Conservation (phyloP, 2,329 filamentous ascomycete genomes). For the Aspergillus viridinutans region DNA sequence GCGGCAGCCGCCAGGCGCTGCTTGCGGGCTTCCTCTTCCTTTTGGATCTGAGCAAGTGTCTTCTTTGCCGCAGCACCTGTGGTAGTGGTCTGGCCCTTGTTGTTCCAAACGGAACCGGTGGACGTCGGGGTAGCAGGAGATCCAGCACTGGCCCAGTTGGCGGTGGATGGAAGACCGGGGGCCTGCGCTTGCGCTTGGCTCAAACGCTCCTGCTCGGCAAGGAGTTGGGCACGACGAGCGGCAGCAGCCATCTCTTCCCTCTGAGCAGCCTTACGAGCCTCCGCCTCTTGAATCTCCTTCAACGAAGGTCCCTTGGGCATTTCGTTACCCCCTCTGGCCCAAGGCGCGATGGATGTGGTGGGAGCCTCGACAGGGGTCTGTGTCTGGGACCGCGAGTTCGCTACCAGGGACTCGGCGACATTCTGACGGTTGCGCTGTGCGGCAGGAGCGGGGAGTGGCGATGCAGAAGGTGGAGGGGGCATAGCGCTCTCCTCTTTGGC, state of each 20-base stretch:
- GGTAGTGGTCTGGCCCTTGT: slow-evolving; percentile 40
- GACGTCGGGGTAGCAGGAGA: slow-evolving; percentile 63
- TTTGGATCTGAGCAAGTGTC: slow-evolving; percentile 92
- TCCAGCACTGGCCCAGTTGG: slow-evolving; percentile 76
- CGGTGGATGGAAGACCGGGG: slow-evolving; percentile 77
- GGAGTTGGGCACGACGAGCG: slow-evolving; percentile 62
- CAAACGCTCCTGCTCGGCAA: slow-evolving; percentile 74
- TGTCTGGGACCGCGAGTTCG: slow-evolving; percentile 66
- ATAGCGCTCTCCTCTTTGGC: slow-evolving; percentile 60
- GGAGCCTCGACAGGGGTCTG: slow-evolving; percentile 67
- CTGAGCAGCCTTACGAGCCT: slow-evolving; percentile 88
- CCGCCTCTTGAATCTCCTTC: slow-evolving; percentile 93
- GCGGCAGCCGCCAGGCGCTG: slow-evolving; percentile 56
- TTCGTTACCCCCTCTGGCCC: slow-evolving; percentile 79
- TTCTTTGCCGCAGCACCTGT: slow-evolving; percentile 62
- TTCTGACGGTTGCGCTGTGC: slow-evolving; percentile 81
- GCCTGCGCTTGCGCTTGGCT: slow-evolving; percentile 61
- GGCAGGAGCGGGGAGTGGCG: slow-evolving; percentile 80
- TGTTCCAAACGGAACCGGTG: slow-evolving; percentile 49
- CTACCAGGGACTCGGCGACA: slow-evolving; percentile 67
- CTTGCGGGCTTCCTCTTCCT: slow-evolving; percentile 90
- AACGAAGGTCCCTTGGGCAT: slow-evolving; percentile 80
- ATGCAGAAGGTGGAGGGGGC: slow-evolving; percentile 70
- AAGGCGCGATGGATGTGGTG: slow-evolving; percentile 79
- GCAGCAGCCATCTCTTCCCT: slow-evolving; percentile 76